phyloP scores from a whole-genome alignment of 768 basidiomycete species.

The Boletus eberwhitei region DNA sequence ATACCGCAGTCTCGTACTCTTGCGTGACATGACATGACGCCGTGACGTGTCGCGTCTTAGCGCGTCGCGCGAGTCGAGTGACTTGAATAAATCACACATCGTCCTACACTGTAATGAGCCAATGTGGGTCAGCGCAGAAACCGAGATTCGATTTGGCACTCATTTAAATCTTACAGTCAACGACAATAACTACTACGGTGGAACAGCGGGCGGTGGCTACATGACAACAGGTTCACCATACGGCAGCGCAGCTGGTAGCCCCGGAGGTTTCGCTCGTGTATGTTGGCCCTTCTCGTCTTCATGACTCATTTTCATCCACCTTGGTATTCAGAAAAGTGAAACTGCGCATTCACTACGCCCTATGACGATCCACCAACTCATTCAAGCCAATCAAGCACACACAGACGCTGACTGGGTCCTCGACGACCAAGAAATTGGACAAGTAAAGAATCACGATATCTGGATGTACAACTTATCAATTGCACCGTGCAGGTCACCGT shows the following conservation, averaged over 20 bases:
- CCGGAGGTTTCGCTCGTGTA: slow-evolving; percentile 50
- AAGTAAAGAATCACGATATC: slow-evolving; percentile 43
- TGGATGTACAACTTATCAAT: slow-evolving; percentile 1
- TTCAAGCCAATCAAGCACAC: slow-evolving; percentile 76
- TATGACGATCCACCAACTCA: slow-evolving; percentile 73
- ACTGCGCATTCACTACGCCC: slow-evolving; percentile 58
- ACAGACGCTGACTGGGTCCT: slow-evolving; percentile 87
- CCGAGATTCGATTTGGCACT: background rate
- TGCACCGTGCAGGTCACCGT: slow-evolving; percentile 53
- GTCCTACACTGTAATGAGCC: slow-evolving; percentile 36
- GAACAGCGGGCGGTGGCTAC: slow-evolving; percentile 52
- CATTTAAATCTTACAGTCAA: slow-evolving; percentile 15
- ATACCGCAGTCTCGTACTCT: background rate
- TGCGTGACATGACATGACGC: slow-evolving; percentile 13
- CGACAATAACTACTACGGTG: slow-evolving; percentile 42
- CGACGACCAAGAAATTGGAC: slow-evolving; percentile 76
- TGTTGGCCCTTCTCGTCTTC: slow-evolving; percentile 7
- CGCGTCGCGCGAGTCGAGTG: slow-evolving; percentile 20
- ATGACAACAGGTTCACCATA: slow-evolving; percentile 60
- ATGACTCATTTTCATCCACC: background rate
- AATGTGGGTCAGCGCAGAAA: slow-evolving; percentile 33
- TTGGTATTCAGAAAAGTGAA: slow-evolving; percentile 32
- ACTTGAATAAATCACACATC: background rate
- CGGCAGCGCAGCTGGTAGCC: slow-evolving; percentile 53
- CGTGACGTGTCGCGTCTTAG: slow-evolving; percentile 29